Conservation (phyloP, 805 yeast species). For the Teunomyces pallodes region DNA sequence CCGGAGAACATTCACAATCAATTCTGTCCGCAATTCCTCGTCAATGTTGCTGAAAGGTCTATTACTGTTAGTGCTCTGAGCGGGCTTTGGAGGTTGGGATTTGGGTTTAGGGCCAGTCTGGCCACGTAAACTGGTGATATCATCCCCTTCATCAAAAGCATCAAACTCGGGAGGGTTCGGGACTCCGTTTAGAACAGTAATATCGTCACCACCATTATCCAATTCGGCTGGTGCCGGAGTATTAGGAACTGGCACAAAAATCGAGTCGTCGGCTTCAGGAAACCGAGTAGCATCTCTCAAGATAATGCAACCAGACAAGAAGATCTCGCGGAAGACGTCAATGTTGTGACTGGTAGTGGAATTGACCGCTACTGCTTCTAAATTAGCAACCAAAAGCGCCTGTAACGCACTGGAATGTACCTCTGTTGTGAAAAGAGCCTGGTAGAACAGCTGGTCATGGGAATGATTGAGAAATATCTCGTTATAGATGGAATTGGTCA, state of each 20-base stretch:
- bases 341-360: slow-evolving; percentile 7
- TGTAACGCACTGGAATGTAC: slow-evolving; percentile 23
- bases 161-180: neutral
- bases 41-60: slow-evolving; percentile 16
- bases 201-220: slow-evolving; percentile 22
- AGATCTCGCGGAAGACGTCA: slow-evolving; percentile 13
- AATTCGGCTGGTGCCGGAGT: neutral
- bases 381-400: slow-evolving; percentile 20
- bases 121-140: slow-evolving; percentile 18
- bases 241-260: neutral
- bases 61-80: neutral
- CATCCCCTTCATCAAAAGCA: slow-evolving; percentile 19
- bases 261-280: slow-evolving; percentile 5
- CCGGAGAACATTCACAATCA: slow-evolving; percentile 20
- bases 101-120: slow-evolving; percentile 1
- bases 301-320: slow-evolving; percentile 18
- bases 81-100: neutral
- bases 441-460: slow-evolving; percentile 20
- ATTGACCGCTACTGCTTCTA: slow-evolving; percentile 39
- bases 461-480: slow-evolving; percentile 18
- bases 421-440: slow-evolving; percentile 21
- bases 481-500: slow-evolving; percentile 18
- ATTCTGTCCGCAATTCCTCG: slow-evolving; percentile 19
- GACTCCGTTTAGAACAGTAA: slow-evolving; percentile 16
- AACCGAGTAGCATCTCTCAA: slow-evolving; percentile 20